Base-by-base conservation (phyloP, 371 early-diverging fungal species). In the Dichotomocladium elegans region DNA sequence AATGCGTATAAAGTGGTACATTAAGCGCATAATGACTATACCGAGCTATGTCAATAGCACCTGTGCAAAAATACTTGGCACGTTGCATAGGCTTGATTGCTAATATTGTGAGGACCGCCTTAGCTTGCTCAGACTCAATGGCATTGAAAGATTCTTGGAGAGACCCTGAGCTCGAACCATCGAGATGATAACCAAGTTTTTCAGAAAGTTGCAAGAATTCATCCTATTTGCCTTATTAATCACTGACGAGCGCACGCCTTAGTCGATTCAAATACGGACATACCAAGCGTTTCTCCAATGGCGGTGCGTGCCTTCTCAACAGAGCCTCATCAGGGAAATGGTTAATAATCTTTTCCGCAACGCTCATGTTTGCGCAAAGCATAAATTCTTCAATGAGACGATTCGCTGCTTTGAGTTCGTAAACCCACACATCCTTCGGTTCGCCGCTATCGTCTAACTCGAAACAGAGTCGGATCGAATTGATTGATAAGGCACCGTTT, bases 361-460 rank as follows among this genome's bases (percentile, higher is more conserved):
- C 99, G 50, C 89, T 88, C 61, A 96, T 95, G 66, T 99, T 99
- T 33, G 99, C 99, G 17, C 98, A 82, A 44, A 99, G 75, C 99
- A 99, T 99, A 61, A 99, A 98, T 73, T 99, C 99, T 68, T 99
- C 99, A 35, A 99, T 93, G 10, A 99, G 76, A 2, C 87, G 85
- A 64, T 99, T 96, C 12, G 98, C 91, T 50, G 96, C 96, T 69
- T 95, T 92, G 41, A 88, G 68, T 47, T 89, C 82, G 57, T 94
- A 91, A 31, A 89, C 72, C 19, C 88, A 72, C 19, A 86, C 77
- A 55, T 75, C 63, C 50, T 82, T 34, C 28, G 96, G 89, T 66
- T 91, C 80, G 27, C 85, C 78, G 30, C 77, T 34, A 2, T 75
- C 80, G 50, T 93, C 89, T n/a, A 93, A 72, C 12, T 79, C 66